phyloP scores from a whole-genome alignment of 164 flowering plant genomes.

The Vitis rupestris region DNA sequence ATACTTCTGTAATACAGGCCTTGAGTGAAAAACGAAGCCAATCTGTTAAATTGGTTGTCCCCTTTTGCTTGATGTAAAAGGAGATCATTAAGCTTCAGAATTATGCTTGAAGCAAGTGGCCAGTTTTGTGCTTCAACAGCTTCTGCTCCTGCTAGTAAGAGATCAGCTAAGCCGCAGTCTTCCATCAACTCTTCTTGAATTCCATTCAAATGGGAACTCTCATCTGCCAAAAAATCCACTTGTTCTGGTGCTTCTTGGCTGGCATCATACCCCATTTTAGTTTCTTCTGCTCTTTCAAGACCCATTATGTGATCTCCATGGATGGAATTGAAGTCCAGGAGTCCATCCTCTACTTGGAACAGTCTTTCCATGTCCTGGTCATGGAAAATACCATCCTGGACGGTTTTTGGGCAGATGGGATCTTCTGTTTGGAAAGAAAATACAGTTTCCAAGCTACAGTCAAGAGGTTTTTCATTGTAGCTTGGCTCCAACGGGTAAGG shows the following conservation, averaged over 20 bases:
- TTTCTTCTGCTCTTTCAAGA: background rate
- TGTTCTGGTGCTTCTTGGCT: background rate
- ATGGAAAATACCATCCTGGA: slow-evolving; percentile 2
- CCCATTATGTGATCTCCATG: slow-evolving; percentile 1
- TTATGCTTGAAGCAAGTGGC: slow-evolving; percentile 14
- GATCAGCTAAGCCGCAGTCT: slow-evolving; percentile 26
- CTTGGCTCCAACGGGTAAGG: background rate
- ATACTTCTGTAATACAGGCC: slow-evolving; percentile 23
- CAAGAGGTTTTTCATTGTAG: slow-evolving; percentile 9
- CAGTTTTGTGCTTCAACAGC: slow-evolving; percentile 31
- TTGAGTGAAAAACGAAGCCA: slow-evolving; percentile 37
- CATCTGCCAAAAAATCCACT: too few relatives aligned
- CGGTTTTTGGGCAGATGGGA: slow-evolving; percentile 4
- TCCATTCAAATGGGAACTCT: background rate
- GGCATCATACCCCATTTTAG: background rate
- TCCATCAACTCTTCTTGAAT: slow-evolving; percentile 11
- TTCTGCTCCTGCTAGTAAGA: slow-evolving; percentile 33
- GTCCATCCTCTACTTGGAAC: background rate
- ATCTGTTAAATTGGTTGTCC: slow-evolving; percentile 20
- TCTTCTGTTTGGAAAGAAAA: background rate
- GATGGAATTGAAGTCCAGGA: slow-evolving; percentile 6
- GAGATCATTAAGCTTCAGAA: slow-evolving; percentile 19
- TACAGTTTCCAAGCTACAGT: slow-evolving; percentile 2
- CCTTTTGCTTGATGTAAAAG: background rate
- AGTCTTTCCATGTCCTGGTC: background rate